Base-by-base conservation (phyloP, 257 asterid genomes). In the Anisodus acutangulus region DNA sequence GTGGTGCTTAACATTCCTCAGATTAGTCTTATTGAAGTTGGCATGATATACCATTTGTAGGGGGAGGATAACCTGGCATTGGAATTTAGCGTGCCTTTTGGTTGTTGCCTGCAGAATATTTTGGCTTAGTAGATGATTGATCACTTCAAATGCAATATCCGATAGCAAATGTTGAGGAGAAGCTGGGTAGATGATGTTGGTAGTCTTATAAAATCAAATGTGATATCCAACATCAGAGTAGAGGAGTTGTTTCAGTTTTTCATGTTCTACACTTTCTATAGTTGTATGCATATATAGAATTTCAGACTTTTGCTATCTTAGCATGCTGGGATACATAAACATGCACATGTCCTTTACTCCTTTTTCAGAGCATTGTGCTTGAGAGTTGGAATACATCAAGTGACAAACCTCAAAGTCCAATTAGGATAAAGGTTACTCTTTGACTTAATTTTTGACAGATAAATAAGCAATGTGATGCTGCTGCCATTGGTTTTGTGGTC, bases 1-100 rank as follows among this genome's bases (percentile, higher is more conserved):
- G 87, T 84, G 67, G 89, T 72, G 60, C 79, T 89, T n/a, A 88
- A 86, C 80, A 74, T 86, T 39, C 92, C 92, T 86, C 89, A 85
- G 45, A 69, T 78, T 80, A 84, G 87, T 47, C 64, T 89, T 80
- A 78, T 89, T 53, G 90, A 89, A 83, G 92, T 89, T 37, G 92
- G 92, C 8, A 86, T 89, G 90, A 81, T 86, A 35, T 89, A 89
- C 67, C 62, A 84, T 86, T 90, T 89, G 53, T 31, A 39, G 80
- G 19, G 47, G 9, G 47, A 26, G 10, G 17, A 76, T 51, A 31
- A 51, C 45, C 63, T 70, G 79, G 55, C 79, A 17, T 17, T 70
- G 79, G 57, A 70, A 43, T 71, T 72, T 26, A 53, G 11, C 13
- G 9, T 76, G 63, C 81, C 81, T 31, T 74, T 47, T 74, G 62